Base-by-base conservation (phyloP, 495 filamentous ascomycete species). In the Parachaetomium inaequale region DNA sequence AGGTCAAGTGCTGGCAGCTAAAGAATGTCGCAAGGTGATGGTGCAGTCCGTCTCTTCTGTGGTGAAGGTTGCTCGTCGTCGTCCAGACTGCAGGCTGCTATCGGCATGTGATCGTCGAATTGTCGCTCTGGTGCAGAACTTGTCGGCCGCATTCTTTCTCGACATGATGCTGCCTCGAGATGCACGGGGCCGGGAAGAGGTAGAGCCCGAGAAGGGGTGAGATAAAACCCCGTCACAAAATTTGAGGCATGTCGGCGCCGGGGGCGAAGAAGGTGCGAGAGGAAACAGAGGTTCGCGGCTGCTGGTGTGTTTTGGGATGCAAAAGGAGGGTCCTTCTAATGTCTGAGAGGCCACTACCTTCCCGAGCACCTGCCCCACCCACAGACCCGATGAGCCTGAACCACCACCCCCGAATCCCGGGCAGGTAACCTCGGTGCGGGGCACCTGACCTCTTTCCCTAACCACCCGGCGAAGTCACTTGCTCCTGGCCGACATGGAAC, bases 101-200 rank as follows among this genome's bases (percentile, higher is more conserved):
- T 43, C 40, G 50, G 58, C 58, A 61, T 61, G 58, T 61, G 58
- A 61, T 46, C 19, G 50, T 25, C 29, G 58, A 50, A 61, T 46
- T 17, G 50, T 25, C 29, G 58, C 49, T 54, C 28, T 59, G 46
- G 10, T 28, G 49, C 49, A 55, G 49, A 34, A 54, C 26, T 45
- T 46, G 58, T 54, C 40, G 50, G 12, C 50, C 5, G 21, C n/a
- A 25, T 36, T 54, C 36, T 46, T n/a, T 34, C 25, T n/a, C 49
- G 58, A 61, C 58, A 61, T 61, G 49, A 47, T 61, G 58, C n/a
- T 61, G 26, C 49, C 25, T 17, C 11, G 8, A 53, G 10, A 17
- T 26, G 57, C 57, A 31, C 34, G 45, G 19, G 31, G 42, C 38
- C 46, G 12, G 45, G 31, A 19, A 11, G 19, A 26, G 36, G 17